phyloP scores from a whole-genome alignment of 148 eudicot species.

The Rheum nobile region DNA sequence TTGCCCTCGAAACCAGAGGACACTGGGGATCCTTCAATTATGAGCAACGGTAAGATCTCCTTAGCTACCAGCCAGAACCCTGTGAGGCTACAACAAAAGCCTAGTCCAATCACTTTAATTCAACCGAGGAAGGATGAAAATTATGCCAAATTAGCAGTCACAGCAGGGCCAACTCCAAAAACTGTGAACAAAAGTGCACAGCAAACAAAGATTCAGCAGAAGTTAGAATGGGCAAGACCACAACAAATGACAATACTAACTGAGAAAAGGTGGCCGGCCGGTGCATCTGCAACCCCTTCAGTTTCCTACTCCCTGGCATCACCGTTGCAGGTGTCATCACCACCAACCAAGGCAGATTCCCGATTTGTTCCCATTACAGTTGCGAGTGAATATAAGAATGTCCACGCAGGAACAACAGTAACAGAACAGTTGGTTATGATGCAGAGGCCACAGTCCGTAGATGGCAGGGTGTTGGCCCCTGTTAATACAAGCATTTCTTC shows the following conservation, averaged over 20 bases:
- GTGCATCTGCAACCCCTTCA: constrained; percentile 46
- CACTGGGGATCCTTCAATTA: constrained; percentile 35
- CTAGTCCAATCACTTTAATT: constrained; percentile 16
- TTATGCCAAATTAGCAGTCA: constrained; percentile 41
- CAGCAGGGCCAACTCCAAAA: constrained; percentile 36
- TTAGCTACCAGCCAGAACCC: constrained; percentile 27
- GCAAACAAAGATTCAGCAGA: constrained; percentile 40
- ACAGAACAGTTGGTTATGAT: constrained; percentile 74
- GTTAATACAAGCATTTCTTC: constrained; percentile 38
- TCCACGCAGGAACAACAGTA: constrained; percentile 47
- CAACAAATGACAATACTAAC: constrained; percentile 29
- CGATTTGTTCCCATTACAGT: constrained; percentile 29
- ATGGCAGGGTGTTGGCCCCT: constrained; percentile 30
- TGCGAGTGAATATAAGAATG: constrained; percentile 53
- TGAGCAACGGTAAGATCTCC: constrained; percentile 33
- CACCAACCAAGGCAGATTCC: constrained; percentile 44
- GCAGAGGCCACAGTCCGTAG: constrained; percentile 70
- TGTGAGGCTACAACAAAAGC: constrained; percentile 37
- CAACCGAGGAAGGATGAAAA: constrained; percentile 73
- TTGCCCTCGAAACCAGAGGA: constrained; percentile 46
- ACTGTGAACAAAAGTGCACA: constrained; percentile 35
- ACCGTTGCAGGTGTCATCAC: constrained; percentile 44
- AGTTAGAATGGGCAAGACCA: constrained; percentile 57
- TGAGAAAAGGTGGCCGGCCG: constrained; percentile 61
- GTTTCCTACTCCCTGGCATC: constrained; percentile 48